Evolutionary conservation across 2,329 filamentous ascomycete species (phyloP).

Genomic region (Trichophyton equinum): DNA sequence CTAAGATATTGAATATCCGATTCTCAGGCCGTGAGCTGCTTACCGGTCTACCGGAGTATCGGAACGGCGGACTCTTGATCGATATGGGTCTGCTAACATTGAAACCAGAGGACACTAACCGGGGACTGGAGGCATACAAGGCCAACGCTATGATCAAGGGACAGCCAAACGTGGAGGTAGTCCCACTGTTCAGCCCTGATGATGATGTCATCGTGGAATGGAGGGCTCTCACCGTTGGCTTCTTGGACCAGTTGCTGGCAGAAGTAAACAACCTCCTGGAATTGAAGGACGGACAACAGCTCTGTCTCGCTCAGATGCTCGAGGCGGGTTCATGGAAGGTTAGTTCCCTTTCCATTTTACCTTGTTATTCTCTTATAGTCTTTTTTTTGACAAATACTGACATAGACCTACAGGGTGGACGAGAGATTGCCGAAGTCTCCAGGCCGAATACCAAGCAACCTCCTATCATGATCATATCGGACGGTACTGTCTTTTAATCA

Average conservation of each 20-base stretch:
- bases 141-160: constrained; percentile 61
- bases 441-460: constrained; percentile 93
- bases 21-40: constrained; percentile 71
- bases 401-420: constrained; percentile 55
- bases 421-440: constrained; percentile 90
- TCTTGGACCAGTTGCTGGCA: constrained; percentile 56
- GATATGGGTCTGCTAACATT: constrained; percentile 70
- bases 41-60: constrained; percentile 81
- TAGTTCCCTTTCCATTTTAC: constrained; percentile 21
- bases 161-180: constrained; percentile 58
- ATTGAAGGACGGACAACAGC: constrained; percentile 53
- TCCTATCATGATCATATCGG: constrained; percentile 89
- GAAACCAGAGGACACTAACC: constrained; percentile 55
- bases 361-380: not conserved
- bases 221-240: constrained; percentile 62
- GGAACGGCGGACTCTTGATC: constrained; percentile 80
- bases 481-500: constrained; percentile 78
- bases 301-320: constrained; percentile 76
- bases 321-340: constrained; percentile 99
- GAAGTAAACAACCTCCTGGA: constrained; percentile 58
- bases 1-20: constrained; percentile 63
- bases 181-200: constrained; percentile 58
- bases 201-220: constrained; percentile 73
- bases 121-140: constrained; percentile 57
- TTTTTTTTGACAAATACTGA: not conserved